These are phyloP conservation scores for Plenodomus biglobosus DNA, from an alignment of 2,329 filamentous ascomycete genomes.

Conservation along the genomic window DNA sequence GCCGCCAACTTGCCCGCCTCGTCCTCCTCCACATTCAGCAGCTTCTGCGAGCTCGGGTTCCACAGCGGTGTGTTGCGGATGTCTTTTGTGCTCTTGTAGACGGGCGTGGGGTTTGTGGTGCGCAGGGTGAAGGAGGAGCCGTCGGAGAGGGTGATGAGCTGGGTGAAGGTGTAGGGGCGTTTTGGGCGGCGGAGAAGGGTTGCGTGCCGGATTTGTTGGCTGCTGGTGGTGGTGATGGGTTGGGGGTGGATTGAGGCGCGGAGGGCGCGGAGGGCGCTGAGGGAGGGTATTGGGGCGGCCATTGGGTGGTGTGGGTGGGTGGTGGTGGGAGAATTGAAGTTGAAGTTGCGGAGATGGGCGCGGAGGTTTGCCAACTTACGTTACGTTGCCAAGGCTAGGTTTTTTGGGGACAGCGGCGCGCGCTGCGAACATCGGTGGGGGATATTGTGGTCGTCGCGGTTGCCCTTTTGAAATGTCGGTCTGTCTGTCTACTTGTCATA, in stretches of 20 bases:
- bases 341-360: slow-evolving; percentile 28
- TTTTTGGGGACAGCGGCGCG: background rate
- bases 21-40: slow-evolving; percentile 89
- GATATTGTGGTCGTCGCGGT: background rate
- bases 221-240: slow-evolving; percentile 14
- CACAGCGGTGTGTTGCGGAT: slow-evolving; percentile 85
- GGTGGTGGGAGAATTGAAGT: slow-evolving; percentile 6
- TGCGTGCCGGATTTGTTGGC: slow-evolving; percentile 77
- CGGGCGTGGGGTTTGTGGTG: slow-evolving; percentile 69
- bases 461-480: background rate
- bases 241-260: slow-evolving; percentile 28
- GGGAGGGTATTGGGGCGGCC: slow-evolving; percentile 37
- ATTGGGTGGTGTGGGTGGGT: slow-evolving; percentile 21
- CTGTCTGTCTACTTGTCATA: background rate
- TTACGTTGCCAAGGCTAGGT: background rate
- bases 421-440: background rate
- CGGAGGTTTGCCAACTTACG: slow-evolving; percentile 12
- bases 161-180: slow-evolving; percentile 95
- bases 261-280: slow-evolving; percentile 35
- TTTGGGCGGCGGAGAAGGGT: slow-evolving; percentile 85
- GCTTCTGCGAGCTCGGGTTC: slow-evolving; percentile 80
- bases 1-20: slow-evolving; percentile 87
- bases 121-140: slow-evolving; percentile 80
- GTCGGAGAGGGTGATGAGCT: slow-evolving; percentile 89
- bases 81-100: slow-evolving; percentile 72